Evolutionary conservation across 179 eudicot species (phyloP), one percentile per base, ranked within the genome.

Genomic region (Heliamphora pulchella): DNA sequence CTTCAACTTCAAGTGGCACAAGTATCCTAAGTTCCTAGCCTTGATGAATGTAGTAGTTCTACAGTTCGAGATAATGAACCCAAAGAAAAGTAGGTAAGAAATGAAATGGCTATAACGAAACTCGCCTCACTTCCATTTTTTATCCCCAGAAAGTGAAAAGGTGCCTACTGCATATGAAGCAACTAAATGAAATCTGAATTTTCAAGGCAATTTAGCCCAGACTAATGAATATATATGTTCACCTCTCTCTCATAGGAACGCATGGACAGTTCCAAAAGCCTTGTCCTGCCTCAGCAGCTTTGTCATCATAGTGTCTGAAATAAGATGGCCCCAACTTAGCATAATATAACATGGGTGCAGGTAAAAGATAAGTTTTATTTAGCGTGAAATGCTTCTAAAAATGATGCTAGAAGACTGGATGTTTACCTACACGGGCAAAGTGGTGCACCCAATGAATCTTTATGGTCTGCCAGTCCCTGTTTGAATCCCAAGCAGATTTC

Each of bases 211-310:
- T 43, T 7, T 78, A 43, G 43, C n/a, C 39, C 43, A 69, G 20
- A 59, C 75, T 71, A 73, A 69, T 47, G 75, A 78, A 77, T 62
- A 70, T 39, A 54, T 41, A 15, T 4, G 50, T 69, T 79, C 84
- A 95, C 98, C 98, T 95, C 83, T 95, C 97, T 82, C 98, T 93
- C 98, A 95, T 95, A 31, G 97, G 98, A 78, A 95, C 98, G 88
- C 98, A 95, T 5, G 98, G 98, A 81, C 98, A 95, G 74, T 95
- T 95, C 98, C 98, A 95, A 84, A 95, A 95, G 5, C 98, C 97
- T 84, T 95, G 98, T 43, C 85, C 83, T 39, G 88, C 98, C 89
- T 95, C 98, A 70, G 98, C 97, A 62, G 88, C 85, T 85, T 95
- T 95, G 87, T 95, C 98, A 84, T 93, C 98, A 84, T 95, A 95